Conservation (phyloP, 768 basidiomycete species). For the Termitomyces sp. region DNA sequence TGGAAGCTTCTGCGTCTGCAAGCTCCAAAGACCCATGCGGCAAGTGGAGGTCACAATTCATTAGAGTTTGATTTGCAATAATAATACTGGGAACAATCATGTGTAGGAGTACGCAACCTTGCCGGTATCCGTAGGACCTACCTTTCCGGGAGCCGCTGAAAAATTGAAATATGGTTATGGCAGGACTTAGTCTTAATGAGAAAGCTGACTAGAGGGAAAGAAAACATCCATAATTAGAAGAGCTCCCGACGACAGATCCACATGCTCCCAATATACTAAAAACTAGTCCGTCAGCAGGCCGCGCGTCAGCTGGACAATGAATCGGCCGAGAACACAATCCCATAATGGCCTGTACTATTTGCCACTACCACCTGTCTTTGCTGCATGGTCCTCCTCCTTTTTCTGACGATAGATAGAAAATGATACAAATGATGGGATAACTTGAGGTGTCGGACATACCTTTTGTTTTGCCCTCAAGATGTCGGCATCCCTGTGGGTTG, state of each 20-base stretch:
- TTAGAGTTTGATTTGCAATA: background rate
- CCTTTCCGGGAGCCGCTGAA: background rate
- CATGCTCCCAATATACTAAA: background rate
- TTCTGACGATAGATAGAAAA: conserved; percentile 30
- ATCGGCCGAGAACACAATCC: conserved; percentile 9
- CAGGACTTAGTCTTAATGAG: background rate
- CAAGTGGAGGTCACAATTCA: background rate
- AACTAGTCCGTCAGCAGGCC: background rate
- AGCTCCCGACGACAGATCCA: background rate
- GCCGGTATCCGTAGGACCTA: background rate
- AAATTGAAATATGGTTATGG: background rate
- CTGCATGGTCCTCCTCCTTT: conserved; percentile 47
- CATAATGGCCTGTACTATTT: conserved; percentile 31
- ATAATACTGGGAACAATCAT: background rate
- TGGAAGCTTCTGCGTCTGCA: background rate
- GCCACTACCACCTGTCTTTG: conserved; percentile 15
- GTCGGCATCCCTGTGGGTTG: conserved; percentile 60
- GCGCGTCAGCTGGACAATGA: conserved; percentile 4
- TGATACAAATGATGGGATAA: background rate
- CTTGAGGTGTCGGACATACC: conserved; percentile 34
- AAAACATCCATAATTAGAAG: background rate
- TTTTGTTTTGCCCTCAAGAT: conserved; percentile 74
- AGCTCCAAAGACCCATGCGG: conserved; percentile 8
- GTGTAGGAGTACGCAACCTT: background rate
- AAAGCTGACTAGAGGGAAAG: background rate